Base-by-base conservation (phyloP, 805 yeast species). In the Cyberlindnera lachancei region DNA sequence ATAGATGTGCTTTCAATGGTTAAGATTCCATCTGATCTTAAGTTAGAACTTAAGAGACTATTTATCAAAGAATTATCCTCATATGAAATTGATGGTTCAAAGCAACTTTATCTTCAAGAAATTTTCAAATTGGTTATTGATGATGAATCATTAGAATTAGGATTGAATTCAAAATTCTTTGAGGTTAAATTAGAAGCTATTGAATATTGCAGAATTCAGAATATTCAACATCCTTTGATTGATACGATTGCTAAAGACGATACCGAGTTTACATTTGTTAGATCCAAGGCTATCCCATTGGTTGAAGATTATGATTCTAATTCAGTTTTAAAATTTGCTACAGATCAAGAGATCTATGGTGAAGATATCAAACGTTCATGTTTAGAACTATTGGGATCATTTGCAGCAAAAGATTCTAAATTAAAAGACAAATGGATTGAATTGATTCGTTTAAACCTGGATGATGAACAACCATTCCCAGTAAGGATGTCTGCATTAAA, bases 311-410 rank as follows among this genome's bases (percentile, higher is more conserved):
- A 43, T 10, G 35, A 48, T 1, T 28, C 44, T 2, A 46, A 47
- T 15, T 47, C 60, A 44, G 36, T 50, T 3, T 30, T 54, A 11
- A 51, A 68, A 24, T 50, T 56, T 19, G 38, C 45, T 3, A 40
- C 56, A 12, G 40, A 59, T n/a, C 50, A 53, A 19, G 43, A 50
- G 3, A 35, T 47, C 5, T 53, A 53, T 18, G 64, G 68, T 27
- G 77, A 71, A 35, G 70, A 65, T 18, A 54, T 73, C n/a, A 61
- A 56, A 35, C 55, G 69, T 14, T 57, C 71, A 4, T 60, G 75
- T 0, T 45, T 78, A 12, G 76, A 73, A 46, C 59, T 71, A 1
- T 48, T 75, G 9, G 83, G 84, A 0, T 53, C 65, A 1, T 52
- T 65, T 20, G 52, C 64, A 4, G 54, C 56, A 1, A 29, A 33